phyloP scores from a whole-genome alignment of 208 protist genomes.

The Trypanosoma platydactyli region DNA sequence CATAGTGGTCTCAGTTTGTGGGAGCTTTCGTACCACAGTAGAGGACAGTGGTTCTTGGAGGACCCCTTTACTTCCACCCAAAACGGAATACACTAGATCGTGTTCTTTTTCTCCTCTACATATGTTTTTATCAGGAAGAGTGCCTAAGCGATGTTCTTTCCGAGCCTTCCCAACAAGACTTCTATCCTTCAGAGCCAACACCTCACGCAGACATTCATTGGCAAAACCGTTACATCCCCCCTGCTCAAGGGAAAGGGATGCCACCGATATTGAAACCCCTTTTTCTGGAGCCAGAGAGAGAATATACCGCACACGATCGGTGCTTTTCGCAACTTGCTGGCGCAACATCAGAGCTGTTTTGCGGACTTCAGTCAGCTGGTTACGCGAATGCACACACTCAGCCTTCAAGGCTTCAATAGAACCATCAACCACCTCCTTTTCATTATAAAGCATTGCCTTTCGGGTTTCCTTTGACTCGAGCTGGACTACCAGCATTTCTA shows the following conservation, averaged over 20 bases:
- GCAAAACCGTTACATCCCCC: not conserved
- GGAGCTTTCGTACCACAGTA: not conserved
- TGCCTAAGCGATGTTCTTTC: conserved; percentile 4
- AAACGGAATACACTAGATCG: not conserved
- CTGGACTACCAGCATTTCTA: conserved; percentile 6
- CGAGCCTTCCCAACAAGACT: conserved; percentile 16
- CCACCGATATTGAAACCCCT: not conserved
- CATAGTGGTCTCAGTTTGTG: not conserved
- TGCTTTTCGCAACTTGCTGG: conserved; percentile 1
- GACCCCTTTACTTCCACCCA: not conserved
- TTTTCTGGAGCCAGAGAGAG: not conserved
- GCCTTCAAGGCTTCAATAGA: conserved; percentile 6
- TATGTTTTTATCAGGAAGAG: no score
- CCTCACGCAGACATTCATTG: conserved; percentile 8
- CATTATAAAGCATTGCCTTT: conserved; percentile 18
- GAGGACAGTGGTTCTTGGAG: not conserved
- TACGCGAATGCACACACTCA: conserved; percentile 6
- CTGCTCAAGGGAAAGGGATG: not conserved
- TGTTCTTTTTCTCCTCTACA: no score
- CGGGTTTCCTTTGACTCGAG: conserved; percentile 10
- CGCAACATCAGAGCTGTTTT: not conserved
- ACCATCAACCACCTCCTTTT: conserved; percentile 12
- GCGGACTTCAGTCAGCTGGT: conserved; percentile 4
- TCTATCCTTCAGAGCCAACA: conserved; percentile 1
- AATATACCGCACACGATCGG: conserved; percentile 16